Conservation (phyloP, 352 stramenopile genomes). For the Pythium pectinolyticum region DNA sequence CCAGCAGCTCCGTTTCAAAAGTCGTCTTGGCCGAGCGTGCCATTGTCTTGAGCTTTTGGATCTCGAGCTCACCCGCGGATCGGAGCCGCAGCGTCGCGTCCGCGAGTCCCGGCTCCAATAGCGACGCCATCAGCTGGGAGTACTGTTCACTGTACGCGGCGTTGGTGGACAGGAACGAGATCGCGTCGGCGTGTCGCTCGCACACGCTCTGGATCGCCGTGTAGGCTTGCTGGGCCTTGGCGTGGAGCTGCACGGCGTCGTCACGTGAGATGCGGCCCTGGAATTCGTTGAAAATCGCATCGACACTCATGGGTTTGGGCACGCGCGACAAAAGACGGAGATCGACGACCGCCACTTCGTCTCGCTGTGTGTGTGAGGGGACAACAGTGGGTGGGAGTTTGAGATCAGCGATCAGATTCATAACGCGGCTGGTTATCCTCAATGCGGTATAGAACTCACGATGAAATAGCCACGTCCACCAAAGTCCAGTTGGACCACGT, state of each 20-base stretch:
- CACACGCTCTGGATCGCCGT: slow-evolving; percentile 58
- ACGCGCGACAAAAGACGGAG: slow-evolving; percentile 64
- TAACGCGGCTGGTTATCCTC: no score
- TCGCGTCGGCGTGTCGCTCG: slow-evolving; percentile 65
- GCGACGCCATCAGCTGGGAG: slow-evolving; percentile 44
- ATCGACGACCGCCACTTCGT: slow-evolving; percentile 63
- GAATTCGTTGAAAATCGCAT: slow-evolving; percentile 68
- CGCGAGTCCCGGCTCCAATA: slow-evolving; percentile 65
- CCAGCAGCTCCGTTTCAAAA: slow-evolving; percentile 65
- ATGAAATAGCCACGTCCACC: slow-evolving; percentile 40
- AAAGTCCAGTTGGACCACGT: slow-evolving; percentile 43
- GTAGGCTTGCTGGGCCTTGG: slow-evolving; percentile 57
- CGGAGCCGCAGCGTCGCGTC: slow-evolving; percentile 59
- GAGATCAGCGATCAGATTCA: neutral
- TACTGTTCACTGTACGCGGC: slow-evolving; percentile 71
- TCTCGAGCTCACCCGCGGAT: slow-evolving; percentile 43
- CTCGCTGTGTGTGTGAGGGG: slow-evolving; percentile 13
- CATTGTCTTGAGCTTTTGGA: slow-evolving; percentile 58
- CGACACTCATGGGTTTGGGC: slow-evolving; percentile 63
- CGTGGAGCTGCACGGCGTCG: slow-evolving; percentile 53
- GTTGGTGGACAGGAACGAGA: slow-evolving; percentile 79
- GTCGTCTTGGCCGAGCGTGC: slow-evolving; percentile 52
- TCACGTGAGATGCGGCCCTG: slow-evolving; percentile 62
- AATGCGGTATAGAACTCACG: slow-evolving; percentile 18
- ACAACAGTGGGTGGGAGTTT: neutral